Conservation (phyloP, 2,329 filamentous ascomycete species). For the Alternaria sp. region DNA sequence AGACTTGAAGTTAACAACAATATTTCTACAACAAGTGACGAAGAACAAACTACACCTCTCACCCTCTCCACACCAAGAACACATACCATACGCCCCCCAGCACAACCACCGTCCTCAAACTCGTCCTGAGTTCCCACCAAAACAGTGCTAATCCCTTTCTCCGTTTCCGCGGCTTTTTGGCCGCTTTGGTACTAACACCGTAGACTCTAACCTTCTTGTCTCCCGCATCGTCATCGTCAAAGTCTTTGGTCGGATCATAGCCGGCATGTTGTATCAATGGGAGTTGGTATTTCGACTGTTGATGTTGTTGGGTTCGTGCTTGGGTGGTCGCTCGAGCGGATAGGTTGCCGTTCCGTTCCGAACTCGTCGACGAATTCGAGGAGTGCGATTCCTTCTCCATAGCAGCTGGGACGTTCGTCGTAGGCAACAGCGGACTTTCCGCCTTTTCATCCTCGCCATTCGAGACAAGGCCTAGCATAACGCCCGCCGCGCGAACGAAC, state of each 20-base stretch:
- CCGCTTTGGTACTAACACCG: slow-evolving; percentile 33
- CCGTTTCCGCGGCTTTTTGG: slow-evolving; percentile 43
- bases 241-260: slow-evolving; percentile 40
- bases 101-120: slow-evolving; percentile 67
- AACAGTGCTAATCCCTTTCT: slow-evolving; percentile 56
- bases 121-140: slow-evolving; percentile 66
- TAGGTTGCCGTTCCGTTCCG: slow-evolving; percentile 29
- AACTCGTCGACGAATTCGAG: slow-evolving; percentile 41
- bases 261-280: slow-evolving; percentile 53
- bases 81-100: slow-evolving; percentile 70
- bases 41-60: not conserved
- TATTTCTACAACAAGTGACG: too few species aligned
- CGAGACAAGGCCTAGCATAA: slow-evolving; percentile 35
- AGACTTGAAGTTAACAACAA: too few species aligned
- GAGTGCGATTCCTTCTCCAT: slow-evolving; percentile 34
- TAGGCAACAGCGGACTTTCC: slow-evolving; percentile 41
- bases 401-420: slow-evolving; percentile 21
- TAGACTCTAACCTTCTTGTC: slow-evolving; percentile 26
- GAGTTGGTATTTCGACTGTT: slow-evolving; percentile 30
- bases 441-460: not conserved
- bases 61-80: slow-evolving; percentile 71
- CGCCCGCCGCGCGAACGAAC: slow-evolving; percentile 52
- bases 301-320: slow-evolving; percentile 44
- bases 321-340: slow-evolving; percentile 39
- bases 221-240: slow-evolving; percentile 16